Evolutionary conservation across 208 protist species (phyloP), one percentile per base, ranked within the genome.

Genomic region (Plasmodiophora brassicae): DNA sequence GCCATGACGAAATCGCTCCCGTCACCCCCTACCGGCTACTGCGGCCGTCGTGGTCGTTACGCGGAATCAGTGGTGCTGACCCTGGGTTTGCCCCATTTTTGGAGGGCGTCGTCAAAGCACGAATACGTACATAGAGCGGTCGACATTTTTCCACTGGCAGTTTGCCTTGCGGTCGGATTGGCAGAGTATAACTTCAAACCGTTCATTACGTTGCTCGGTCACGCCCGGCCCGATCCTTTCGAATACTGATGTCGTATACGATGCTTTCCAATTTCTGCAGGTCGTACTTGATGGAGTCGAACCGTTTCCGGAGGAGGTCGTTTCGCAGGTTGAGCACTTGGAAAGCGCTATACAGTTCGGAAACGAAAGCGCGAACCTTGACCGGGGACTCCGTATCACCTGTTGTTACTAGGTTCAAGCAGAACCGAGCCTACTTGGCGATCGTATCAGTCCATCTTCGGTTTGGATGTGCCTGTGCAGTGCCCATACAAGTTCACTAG

Each of bases 251-350:
- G 65, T 78, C 65, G n/a, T 78, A 78, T 14, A 78, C n/a, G 20
- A 78, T 78, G n/a, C 65, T 78, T 32, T 78, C 65, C 5, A 78
- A 44, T 38, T 78, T 78, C n/a, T 78, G 65, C 65, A 78, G n/a
- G n/a, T 78, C 65, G 65, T 78, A 78, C 41, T 78, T 78, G 65
- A 78, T 78, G 5, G 14, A n/a, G n/a, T 78, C 65, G 41, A 78
- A 5, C 5, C n/a, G 5, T 38, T 78, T 5, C 5, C 65, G 5
- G 5, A 78, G n/a, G 20, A 78, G 20, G 41, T 78, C 65, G n/a
- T 78, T 78, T 5, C 65, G 65, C 20, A 78, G n/a, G n/a, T 78
- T 78, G 20, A 78, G n/a, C 14, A 32, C 41, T 36, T 38, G 32
- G n/a, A 78, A 78, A 14, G 65, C 65, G 65, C 65, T 32, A 32